Evolutionary conservation across 2,329 filamentous ascomycete species (phyloP), one percentile per base, ranked within the genome.

Genomic region (Penicillium sp.): DNA sequence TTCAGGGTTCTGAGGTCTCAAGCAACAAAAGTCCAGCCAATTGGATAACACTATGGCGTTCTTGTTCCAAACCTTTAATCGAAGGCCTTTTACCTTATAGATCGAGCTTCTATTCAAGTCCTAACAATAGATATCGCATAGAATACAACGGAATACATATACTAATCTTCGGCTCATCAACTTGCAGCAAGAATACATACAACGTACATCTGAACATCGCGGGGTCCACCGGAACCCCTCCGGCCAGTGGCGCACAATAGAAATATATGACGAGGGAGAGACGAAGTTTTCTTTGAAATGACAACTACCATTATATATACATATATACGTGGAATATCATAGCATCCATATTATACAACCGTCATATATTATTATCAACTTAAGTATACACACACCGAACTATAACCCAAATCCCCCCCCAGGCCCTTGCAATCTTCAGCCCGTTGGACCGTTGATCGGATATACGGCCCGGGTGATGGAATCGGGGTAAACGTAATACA

Each of bases 151-250:
- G 6, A 19, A 35, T 36, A 50, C 44, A 21, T 19, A 13, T 21
- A 19, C n/a, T 17, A 19, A 44, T 29, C 3, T 13, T 36, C 43
- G 17, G 17, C 21, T 57, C 29, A 36, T 48, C 39, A 10, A 41
- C 27, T 9, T 43, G 17, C 7, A 36, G 49, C 31, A 50, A 56
- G 58, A 58, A 62, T 50, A 58, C 29, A 33, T 42, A 27, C 17
- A 44, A 27, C 10, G 4, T 42, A 19, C 43, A 53, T 48, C 21
- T 42, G 19, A 42, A 53, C 13, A 53, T 64, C 57, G 61, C 59
- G 59, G 65, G 63, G 61, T 62, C 65, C 65, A 66, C 65, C 57
- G 56, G 56, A 61, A 49, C 53, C 57, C 53, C 55, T 61, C 53
- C 57, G 39, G 55, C 44, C 41, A 48, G 48, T 57, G 49, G 49